These are phyloP conservation scores for Boletus edulis DNA, from an alignment of 768 basidiomycete species.

Conservation along the genomic window DNA sequence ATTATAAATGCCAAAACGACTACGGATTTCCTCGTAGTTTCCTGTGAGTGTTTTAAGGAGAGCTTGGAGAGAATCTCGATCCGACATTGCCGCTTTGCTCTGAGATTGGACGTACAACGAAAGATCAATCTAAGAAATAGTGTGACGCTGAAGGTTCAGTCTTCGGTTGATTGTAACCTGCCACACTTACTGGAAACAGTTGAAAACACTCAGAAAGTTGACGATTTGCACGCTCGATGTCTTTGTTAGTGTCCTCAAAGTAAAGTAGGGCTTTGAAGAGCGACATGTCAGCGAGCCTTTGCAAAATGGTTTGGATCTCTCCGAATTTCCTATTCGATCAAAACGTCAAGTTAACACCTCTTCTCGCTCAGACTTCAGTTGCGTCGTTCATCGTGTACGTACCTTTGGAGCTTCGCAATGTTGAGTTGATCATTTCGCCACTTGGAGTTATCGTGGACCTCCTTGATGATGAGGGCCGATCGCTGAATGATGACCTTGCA, in stretches of 20 bases:
- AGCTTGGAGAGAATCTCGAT: neutral
- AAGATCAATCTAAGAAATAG: neutral
- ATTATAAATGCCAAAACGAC: neutral
- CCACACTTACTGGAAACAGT: neutral
- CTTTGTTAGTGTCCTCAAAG: neutral
- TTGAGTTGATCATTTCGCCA: neutral
- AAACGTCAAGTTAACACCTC: neutral
- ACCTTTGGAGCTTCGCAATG: neutral
- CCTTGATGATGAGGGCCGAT: conserved; percentile 1
- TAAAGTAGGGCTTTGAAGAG: conserved; percentile 3
- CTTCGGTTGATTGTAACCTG: neutral
- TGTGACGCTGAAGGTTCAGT: neutral
- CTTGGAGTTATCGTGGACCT: neutral
- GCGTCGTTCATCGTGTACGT: neutral
- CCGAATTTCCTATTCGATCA: neutral
- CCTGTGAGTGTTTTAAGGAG: neutral
- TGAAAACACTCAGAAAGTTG: neutral
- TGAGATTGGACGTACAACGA: neutral
- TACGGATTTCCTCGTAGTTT: neutral
- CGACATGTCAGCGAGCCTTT: conserved; percentile 1
- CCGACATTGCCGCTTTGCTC: neutral
- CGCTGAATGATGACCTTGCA: conserved; percentile 2
- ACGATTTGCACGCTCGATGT: neutral
- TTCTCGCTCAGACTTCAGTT: neutral
- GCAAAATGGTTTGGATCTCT: neutral